Base-by-base conservation (phyloP, 2,329 filamentous ascomycete species). In the Parastagonospora avenae region DNA sequence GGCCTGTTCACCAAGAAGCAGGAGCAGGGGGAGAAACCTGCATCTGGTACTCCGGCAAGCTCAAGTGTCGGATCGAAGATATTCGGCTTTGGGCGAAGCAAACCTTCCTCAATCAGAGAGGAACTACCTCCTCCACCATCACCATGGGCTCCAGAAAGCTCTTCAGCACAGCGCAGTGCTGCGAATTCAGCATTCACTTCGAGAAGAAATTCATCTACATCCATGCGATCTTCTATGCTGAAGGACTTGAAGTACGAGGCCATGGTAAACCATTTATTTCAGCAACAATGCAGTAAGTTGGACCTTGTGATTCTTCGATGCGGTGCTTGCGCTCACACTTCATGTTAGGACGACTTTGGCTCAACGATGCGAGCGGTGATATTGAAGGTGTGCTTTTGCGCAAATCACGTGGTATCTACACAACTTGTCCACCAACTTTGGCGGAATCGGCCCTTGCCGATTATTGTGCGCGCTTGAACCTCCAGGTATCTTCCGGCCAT, bases 261-360 rank as follows among this genome's bases (percentile, higher is more conserved):
- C 54, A 92, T 92, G 88, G 88, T 90, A 53, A 91, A 90, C 74
- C 91, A 90, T 70, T 78, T 92, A 24, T 91, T 91, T 73, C 89
- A 92, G 71, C 88, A 92, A 69, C 88, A 91, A 74, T 91, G 87
- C 66, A 82, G 55, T 58, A 46, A 55, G 55, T 57, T 11, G 28
- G 8, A n/a, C 30, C 16, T 14, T 4, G 16, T 5, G 12, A 8
- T 19, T 12, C 4, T 27, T 39, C 5, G 15, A 7, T 14, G 9
- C 2, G 11, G 6, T 19, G 15, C 10, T 10, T 84, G 31, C 8
- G 32, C 46, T 42, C 12, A 38, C 15, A 7, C 16, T 28, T 32
- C 19, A 24, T 5, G 19, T 19, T 50, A 53, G 52, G 10, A 83
- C 85, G 54, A 36, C 80, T 91, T 30, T 92, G 89, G 89, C 85